phyloP scores from a whole-genome alignment of 345 rosid genomes.

The Salix dunnii region DNA sequence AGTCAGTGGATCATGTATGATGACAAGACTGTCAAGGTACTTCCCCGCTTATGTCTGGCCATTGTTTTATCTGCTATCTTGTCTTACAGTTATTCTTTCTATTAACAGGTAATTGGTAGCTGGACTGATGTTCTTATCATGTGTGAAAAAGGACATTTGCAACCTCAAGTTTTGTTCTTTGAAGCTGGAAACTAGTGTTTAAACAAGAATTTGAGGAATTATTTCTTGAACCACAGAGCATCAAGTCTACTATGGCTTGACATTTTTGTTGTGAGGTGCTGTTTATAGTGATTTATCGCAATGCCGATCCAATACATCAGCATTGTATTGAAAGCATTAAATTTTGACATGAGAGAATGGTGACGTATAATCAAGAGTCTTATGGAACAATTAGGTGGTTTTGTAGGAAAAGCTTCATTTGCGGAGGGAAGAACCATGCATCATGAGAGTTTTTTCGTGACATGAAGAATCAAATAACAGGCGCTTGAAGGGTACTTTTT shows the following conservation, averaged over 20 bases:
- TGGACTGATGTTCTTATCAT: conserved; percentile 77
- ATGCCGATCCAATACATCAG: conserved; percentile 21
- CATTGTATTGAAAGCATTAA: conserved; percentile 11
- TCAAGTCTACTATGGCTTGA: conserved; percentile 7
- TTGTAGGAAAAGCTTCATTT: conserved; percentile 22
- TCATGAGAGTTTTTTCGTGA: conserved; percentile 10
- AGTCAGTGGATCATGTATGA: conserved; percentile 90
- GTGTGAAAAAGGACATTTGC: conserved; percentile 89
- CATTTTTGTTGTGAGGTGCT: conserved; percentile 17
- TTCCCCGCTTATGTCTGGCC: neutral
- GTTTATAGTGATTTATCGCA: conserved; percentile 17
- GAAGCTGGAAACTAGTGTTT: conserved; percentile 54
- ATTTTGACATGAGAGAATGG: conserved; percentile 7
- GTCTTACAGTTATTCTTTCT: conserved; percentile 14
- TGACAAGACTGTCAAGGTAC: conserved; percentile 91
- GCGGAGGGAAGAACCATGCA: conserved; percentile 20
- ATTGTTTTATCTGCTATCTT: neutral
- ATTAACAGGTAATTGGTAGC: conserved; percentile 70
- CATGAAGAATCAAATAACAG: conserved; percentile 15
- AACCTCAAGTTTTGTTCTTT: conserved; percentile 92
- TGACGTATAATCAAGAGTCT: conserved; percentile 20
- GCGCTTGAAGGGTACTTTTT: conserved; percentile 22
- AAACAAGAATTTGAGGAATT: conserved; percentile 19
- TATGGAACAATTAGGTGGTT: conserved; percentile 14
- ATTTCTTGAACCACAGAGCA: conserved; percentile 23